Percentiles rank a stretch among this genome's conserved stretches.
Evolutionary conservation across 1,284 basidiomycete species (phyloP).

Genomic region (Vanrija sp.): DNA sequence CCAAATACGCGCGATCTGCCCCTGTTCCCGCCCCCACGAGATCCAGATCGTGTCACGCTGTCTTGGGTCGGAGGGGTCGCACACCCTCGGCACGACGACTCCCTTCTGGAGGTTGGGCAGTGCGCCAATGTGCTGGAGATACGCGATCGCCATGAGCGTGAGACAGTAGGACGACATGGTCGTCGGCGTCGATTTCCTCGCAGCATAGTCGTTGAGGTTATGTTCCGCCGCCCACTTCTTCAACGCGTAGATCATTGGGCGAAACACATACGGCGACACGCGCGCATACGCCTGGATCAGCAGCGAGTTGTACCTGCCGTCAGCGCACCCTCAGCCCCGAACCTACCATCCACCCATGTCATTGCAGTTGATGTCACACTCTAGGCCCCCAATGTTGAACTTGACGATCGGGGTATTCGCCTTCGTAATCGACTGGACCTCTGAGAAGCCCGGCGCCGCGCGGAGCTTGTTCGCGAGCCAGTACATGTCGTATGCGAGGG

Average conservation of each 20-base stretch:
- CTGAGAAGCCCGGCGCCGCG: conserved; percentile 12
- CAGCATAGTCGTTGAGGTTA: conserved; percentile 44
- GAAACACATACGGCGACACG: conserved; percentile 41
- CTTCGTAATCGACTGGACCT: conserved; percentile 21
- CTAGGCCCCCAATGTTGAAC: conserved; percentile 27
- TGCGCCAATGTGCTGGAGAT: conserved; percentile 37
- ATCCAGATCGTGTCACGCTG: conserved; percentile 33
- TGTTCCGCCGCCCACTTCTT: conserved; percentile 45
- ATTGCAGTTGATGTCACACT: conserved; percentile 47
- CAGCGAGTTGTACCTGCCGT: conserved; percentile 43
- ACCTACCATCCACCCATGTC: conserved; percentile 47
- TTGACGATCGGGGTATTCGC: conserved; percentile 48
- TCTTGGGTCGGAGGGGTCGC: neutral
- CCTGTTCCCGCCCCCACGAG: conserved; percentile 34
- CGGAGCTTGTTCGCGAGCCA: conserved; percentile 20
- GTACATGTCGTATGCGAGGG: conserved; percentile 36
- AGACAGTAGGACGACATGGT: conserved; percentile 49
- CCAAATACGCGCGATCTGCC: conserved; percentile 29
- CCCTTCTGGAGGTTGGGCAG: conserved; percentile 44
- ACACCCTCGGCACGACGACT: conserved; percentile 7
- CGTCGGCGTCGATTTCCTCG: conserved; percentile 22
- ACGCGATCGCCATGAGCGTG: conserved; percentile 47
- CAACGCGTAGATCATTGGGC: conserved; percentile 45
- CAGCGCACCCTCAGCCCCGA: neutral
- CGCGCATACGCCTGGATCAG: conserved; percentile 47